Percentiles rank a stretch among this genome's conserved stretches.
Evolutionary conservation across 2,329 filamentous ascomycete genomes (phyloP).

Genomic region (Neodidymelliopsis sp.): DNA sequence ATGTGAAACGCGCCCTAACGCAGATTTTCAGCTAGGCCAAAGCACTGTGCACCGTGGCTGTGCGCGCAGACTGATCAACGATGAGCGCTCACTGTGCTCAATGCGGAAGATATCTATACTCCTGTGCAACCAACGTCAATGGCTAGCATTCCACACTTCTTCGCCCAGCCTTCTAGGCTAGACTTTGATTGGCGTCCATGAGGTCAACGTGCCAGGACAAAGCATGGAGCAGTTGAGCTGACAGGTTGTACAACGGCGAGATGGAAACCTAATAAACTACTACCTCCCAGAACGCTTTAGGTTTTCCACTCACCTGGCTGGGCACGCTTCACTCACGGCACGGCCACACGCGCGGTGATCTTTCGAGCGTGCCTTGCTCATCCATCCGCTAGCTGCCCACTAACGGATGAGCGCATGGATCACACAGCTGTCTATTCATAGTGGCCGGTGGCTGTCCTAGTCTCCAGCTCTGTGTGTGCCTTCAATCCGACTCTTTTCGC

Average conservation of each 20-base stretch:
- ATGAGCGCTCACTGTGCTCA: background rate
- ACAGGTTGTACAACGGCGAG: slow-evolving; percentile 8
- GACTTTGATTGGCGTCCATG: slow-evolving; percentile 1
- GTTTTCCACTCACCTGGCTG: slow-evolving; percentile 2
- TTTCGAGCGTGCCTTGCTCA: slow-evolving; percentile 27
- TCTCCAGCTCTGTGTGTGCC: slow-evolving; percentile 4
- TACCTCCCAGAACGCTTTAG: background rate
- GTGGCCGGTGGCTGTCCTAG: slow-evolving; percentile 19
- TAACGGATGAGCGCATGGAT: slow-evolving; percentile 33
- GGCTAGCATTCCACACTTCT: slow-evolving; percentile 12
- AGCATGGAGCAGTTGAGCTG: slow-evolving; percentile 4
- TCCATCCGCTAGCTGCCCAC: slow-evolving; percentile 25
- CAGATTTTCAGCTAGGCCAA: background rate
- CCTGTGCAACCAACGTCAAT: slow-evolving; percentile 8
- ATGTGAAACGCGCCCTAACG: slow-evolving; percentile 9
- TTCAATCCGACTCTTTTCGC: slow-evolving; percentile 11
- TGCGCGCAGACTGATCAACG: background rate
- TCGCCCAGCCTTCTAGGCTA: background rate
- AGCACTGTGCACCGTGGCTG: background rate
- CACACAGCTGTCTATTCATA: slow-evolving; percentile 34
- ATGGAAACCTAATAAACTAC: background rate
- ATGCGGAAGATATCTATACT: slow-evolving; percentile 6
- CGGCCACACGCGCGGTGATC: slow-evolving; percentile 27
- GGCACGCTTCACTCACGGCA: slow-evolving; percentile 28
- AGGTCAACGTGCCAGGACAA: slow-evolving; percentile 1